Evolutionary conservation across 805 yeast genomes (phyloP).

Genomic region (Yamadazyma kitorensis): DNA sequence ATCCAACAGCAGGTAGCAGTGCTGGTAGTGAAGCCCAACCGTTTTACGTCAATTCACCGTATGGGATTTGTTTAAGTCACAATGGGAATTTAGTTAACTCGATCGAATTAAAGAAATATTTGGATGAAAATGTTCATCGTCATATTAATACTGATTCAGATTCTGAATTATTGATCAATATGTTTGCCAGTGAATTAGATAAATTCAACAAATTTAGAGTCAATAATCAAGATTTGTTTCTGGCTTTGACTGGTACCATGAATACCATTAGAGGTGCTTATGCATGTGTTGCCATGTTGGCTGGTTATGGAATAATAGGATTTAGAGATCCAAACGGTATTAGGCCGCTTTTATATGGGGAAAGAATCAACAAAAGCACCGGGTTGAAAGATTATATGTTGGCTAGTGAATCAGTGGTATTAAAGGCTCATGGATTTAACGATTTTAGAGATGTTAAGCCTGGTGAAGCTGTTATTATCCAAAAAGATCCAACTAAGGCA

Average conservation of each 20-base stretch:
- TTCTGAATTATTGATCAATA: constrained; percentile 83
- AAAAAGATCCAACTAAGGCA: constrained; percentile 49
- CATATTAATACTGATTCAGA: constrained; percentile 97
- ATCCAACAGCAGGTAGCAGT: constrained; percentile 96
- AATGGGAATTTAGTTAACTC: constrained; percentile 95
- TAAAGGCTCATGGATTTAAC: constrained; percentile 85
- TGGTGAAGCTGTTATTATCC: constrained; percentile 95
- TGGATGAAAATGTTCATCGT: constrained; percentile 93
- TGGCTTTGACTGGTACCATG: constrained; percentile 81
- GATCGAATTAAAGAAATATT: constrained; percentile 64
- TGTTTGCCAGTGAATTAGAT: constrained; percentile 89
- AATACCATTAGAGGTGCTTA: constrained; percentile 90
- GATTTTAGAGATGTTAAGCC: constrained; percentile 82
- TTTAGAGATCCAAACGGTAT: constrained; percentile 98
- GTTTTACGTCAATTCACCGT: constrained; percentile 95
- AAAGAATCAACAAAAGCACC: constrained; percentile 58
- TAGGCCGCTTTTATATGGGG: constrained; percentile 86
- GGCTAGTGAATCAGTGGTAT: constrained; percentile 92
- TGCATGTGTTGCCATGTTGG: constrained; percentile 91
- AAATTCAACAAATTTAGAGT: constrained; percentile 91
- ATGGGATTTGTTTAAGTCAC: constrained; percentile 86
- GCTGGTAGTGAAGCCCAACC: constrained; percentile 99
- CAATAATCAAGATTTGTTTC: constrained; percentile 82
- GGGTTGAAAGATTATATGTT: constrained; percentile 87
- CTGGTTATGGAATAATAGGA: constrained; percentile 94